These are phyloP conservation scores for Backusella psychrophila DNA, from an alignment of 192 early-diverging fungal genomes.

Conservation along the genomic window DNA sequence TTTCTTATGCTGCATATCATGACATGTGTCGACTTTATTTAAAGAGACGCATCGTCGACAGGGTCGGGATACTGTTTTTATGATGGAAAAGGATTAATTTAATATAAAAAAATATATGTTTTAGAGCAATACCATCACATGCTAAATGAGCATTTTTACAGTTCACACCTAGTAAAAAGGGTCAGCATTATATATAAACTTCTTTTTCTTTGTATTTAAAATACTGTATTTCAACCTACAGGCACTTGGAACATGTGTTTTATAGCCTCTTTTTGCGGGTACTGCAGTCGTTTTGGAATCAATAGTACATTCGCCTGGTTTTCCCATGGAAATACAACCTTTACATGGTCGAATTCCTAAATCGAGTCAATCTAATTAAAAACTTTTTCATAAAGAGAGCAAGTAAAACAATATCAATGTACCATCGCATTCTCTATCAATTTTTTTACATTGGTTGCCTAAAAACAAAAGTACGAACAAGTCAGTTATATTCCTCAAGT, in stretches of 20 bases:
- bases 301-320: not conserved
- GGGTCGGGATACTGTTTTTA: slow-evolving; percentile 59
- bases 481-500: not conserved
- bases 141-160: slow-evolving; percentile 87
- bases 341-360: not conserved
- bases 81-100: not conserved
- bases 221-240: slow-evolving; percentile 42
- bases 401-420: not conserved
- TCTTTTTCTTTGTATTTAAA: not conserved
- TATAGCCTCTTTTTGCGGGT: slow-evolving; percentile 45
- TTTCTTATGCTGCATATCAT: slow-evolving; percentile 88
- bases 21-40: slow-evolving; percentile 73
- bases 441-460: slow-evolving; percentile 10
- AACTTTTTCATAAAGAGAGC: not conserved
- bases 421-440: not conserved
- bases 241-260: slow-evolving; percentile 84
- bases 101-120: slow-evolving; percentile 11
- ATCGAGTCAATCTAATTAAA: not conserved
- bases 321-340: not conserved
- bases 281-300: slow-evolving; percentile 1
- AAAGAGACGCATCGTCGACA: slow-evolving; percentile 76
- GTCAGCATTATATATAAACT: not conserved
- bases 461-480: not conserved
- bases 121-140: slow-evolving; percentile 70
- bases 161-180: slow-evolving; percentile 51